A percentile compares a stretch with the other conserved stretches of the same genome.
Evolutionary conservation across 2,329 filamentous ascomycete genomes (phyloP).

Genomic region (Exophiala aquamarina): DNA sequence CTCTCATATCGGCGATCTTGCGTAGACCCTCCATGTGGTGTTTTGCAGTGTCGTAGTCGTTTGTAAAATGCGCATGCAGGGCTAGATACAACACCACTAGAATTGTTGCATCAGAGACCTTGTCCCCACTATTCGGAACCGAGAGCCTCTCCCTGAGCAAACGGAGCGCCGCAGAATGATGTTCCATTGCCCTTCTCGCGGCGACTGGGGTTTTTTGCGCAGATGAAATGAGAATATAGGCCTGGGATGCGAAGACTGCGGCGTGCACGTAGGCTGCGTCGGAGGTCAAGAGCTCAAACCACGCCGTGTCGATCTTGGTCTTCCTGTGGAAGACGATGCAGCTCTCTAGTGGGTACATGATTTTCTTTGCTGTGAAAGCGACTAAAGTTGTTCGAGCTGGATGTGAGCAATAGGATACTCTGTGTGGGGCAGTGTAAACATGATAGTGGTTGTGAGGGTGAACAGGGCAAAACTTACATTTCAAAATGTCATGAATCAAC

Average conservation of each 20-base stretch:
- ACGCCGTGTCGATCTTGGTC: conserved; percentile 27
- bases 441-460: too few species aligned
- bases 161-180: conserved; percentile 31
- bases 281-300: conserved; percentile 34
- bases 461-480: conserved; percentile 32
- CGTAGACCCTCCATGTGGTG: conserved; percentile 39
- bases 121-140: conserved; percentile 21
- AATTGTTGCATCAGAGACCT: conserved; percentile 33
- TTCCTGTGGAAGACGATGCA: conserved; percentile 36
- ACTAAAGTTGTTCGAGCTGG: conserved; percentile 32
- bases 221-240: conserved; percentile 32
- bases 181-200: conserved; percentile 16
- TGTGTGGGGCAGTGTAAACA: too few species aligned
- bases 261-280: conserved; percentile 41
- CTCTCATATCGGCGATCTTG: conserved; percentile 41
- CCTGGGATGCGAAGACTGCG: conserved; percentile 35
- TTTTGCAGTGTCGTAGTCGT: conserved; percentile 31
- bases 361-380: conserved; percentile 33
- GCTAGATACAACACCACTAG: conserved; percentile 35
- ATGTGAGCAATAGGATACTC: too few species aligned
- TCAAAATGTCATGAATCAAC: conserved; percentile 28
- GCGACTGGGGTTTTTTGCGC: too few species aligned
- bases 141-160: conserved; percentile 35
- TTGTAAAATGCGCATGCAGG: conserved; percentile 31
- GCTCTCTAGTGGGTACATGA: conserved; percentile 35